Base-by-base conservation (phyloP, 345 rosid genomes). In the Sonneratia alba region DNA sequence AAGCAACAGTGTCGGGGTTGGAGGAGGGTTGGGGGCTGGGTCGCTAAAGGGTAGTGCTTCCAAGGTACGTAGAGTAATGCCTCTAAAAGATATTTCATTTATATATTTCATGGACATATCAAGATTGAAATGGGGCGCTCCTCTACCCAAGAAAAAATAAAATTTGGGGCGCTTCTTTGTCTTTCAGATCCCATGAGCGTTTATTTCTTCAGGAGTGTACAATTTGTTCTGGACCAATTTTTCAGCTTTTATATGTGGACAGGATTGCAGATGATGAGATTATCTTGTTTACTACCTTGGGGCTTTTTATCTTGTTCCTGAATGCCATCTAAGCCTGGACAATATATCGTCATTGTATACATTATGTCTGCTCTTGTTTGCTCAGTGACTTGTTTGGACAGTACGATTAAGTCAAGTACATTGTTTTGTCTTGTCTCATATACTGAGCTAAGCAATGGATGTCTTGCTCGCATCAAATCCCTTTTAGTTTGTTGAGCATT, bases 21-120 rank as follows among this genome's bases (percentile, higher is more conserved):
- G 91, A 5, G 86, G 82, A 76, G 90, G 89, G 51, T 79, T 89
- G 10, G 93, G 91, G 49, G 40, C 91, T 47, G 97, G 98, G 42
- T 94, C 93, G 93, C 85, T 95, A 0, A 95, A 90, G 40, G 96
- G 87, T 18, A 82, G 77, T 76, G 87, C 74, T 36, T 84, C 91
- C 69, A 95, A 94, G 66, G 66, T 62, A 62, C 19, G 27, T 3
- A 11, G 1, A 27, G 0, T 62, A 27, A 10, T 27, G 18, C 66
- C 37, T 62, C 37, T 62, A 6, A 34, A 10, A 32, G 19, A 19
- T 34, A 34, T 27, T 62, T 62, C 66, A 10, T 61, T 61, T 61
- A 9, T 47, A 42, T 13, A n/a, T 7, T 27, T 61, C 36, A 11
- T 53, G n/a, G 22, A 21, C 59, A 2, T 53, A 18, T 18, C 19